A percentile compares a stretch with the other conserved stretches of the same genome.
phyloP scores from a whole-genome alignment of 345 rosid genomes.

The Xanthoceras sorbifolium region DNA sequence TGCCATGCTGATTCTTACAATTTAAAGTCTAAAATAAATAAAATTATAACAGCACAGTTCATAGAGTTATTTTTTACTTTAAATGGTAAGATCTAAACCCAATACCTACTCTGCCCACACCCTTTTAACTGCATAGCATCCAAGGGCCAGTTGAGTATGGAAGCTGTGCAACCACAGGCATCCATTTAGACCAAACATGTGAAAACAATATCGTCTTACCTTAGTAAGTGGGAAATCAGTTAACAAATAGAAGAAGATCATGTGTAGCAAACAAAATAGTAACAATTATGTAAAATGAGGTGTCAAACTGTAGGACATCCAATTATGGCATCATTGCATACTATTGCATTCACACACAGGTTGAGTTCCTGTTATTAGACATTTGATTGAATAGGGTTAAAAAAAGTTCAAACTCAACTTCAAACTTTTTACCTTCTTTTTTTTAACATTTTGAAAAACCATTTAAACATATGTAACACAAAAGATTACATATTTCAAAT shows the following conservation, averaged over 20 bases:
- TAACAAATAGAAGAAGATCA: slow-evolving; percentile 7
- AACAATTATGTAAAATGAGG: no score
- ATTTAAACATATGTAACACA: background rate
- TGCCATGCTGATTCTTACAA: background rate
- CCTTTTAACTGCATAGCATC: background rate
- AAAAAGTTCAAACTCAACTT: no score
- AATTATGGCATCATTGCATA: no score
- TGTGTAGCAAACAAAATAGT: no score
- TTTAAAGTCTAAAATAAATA: background rate
- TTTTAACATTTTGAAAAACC: background rate
- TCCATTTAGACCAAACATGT: slow-evolving; percentile 1
- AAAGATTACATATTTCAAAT: background rate
- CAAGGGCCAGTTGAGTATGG: background rate
- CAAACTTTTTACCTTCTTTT: no score
- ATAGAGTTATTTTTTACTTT: background rate
- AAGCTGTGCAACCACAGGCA: background rate
- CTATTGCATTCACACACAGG: no score
- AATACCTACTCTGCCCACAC: background rate
- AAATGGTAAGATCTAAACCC: background rate
- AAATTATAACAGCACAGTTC: background rate
- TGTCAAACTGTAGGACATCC: no score
- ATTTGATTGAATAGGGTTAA: no score
- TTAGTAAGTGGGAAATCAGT: background rate
- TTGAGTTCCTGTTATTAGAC: no score
- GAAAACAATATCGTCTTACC: background rate